Base-by-base conservation (phyloP, 257 asterid genomes). In the Solanum bulbocastanum region DNA sequence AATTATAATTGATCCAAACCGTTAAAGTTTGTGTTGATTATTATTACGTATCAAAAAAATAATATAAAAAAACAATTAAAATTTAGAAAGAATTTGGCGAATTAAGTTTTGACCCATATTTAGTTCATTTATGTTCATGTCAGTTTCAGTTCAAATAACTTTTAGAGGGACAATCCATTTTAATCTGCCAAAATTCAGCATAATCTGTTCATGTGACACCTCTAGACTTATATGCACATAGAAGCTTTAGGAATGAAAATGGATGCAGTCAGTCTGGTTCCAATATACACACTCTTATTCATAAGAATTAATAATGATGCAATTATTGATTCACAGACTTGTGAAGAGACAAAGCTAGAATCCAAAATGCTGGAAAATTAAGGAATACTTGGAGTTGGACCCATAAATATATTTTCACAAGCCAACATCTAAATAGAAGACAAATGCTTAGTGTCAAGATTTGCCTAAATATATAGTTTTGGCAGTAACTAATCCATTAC, bases 291-390 rank as follows among this genome's bases (percentile, higher is more conserved):
- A 46, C 40, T 35, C 82, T 20, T 83, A 62, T 58, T 83, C 88
- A 40, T 76, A 88, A 88, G 86, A 88, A 33, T 72, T 72, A 90
- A 86, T 86, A 86, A 65, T 87, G 58, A 88, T 76, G 49, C 76
- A 75, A 84, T 86, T 78, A 87, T 86, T 90, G 88, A 72, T 66
- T 83, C 71, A 66, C 88, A 88, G 74, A 88, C 60, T 89, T 68
- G 85, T 81, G 90, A 75, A 87, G 79, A 62, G 88, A 88, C 89
- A 75, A 90, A 87, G 83, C 36, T 76, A 82, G 18, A 22, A 39
- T 65, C 74, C 32, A 78, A 52, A 46, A 30, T 72, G 66, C 18
- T 22, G 74, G 86, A 5, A 35, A 86, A 58, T 58, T 58, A 58
- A 60, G 10, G 87, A 72, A 8, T 10, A 62, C 16, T 71, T 42